A percentile compares a stretch with the other conserved stretches of the same genome.
Conservation (phyloP, 805 yeast genomes). For the Candida maesae region DNA sequence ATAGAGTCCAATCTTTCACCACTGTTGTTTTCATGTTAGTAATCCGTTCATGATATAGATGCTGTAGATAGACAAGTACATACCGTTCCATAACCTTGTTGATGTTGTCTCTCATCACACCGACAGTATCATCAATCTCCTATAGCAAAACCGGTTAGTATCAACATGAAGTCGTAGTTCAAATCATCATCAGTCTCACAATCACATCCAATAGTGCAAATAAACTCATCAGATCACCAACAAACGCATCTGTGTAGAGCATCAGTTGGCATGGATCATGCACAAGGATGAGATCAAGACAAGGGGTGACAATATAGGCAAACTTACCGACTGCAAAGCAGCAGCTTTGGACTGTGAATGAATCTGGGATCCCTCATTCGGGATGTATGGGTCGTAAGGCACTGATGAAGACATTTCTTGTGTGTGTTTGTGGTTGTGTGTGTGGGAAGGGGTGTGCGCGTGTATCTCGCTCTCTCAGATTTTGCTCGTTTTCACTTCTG, state of each 20-base stretch:
- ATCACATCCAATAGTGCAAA: too few relatives aligned
- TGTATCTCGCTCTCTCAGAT: too few relatives aligned
- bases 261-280: too few relatives aligned
- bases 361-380: slow-evolving; percentile 40
- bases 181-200: slow-evolving; percentile 24
- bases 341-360: slow-evolving; percentile 45
- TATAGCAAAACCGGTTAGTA: slow-evolving; percentile 32
- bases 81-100: slow-evolving; percentile 82
- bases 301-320: neutral
- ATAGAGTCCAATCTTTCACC: slow-evolving; percentile 92
- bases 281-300: neutral
- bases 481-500: neutral
- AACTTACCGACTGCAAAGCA: slow-evolving; percentile 74
- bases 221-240: too few relatives aligned
- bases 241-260: too few relatives aligned
- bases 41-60: neutral
- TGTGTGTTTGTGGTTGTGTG: slow-evolving; percentile 3
- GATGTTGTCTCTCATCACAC: slow-evolving; percentile 95
- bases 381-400: slow-evolving; percentile 85
- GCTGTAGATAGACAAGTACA: too few relatives aligned
- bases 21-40: slow-evolving; percentile 75
- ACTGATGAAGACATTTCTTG: slow-evolving; percentile 67
- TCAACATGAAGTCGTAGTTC: too few relatives aligned
- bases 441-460: neutral
- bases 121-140: slow-evolving; percentile 95